These are phyloP conservation scores for Eucalyptus erythrocorys DNA, from an alignment of 345 rosid genomes.

Conservation along the genomic window DNA sequence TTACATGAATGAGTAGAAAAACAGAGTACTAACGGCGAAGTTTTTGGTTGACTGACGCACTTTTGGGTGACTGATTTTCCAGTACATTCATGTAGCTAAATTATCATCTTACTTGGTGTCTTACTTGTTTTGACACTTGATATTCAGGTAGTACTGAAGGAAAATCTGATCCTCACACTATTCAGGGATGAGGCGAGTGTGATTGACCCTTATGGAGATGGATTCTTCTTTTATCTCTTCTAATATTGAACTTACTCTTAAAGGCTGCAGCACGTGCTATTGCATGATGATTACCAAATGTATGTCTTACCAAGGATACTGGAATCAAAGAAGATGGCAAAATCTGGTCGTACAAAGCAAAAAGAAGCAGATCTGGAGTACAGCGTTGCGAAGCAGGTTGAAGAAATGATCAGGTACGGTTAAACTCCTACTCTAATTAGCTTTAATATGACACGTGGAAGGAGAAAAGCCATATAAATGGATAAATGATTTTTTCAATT, in stretches of 20 bases:
- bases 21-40: neutral
- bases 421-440: neutral
- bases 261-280: constrained; percentile 55
- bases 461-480: neutral
- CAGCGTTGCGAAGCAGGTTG: constrained; percentile 98
- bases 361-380: constrained; percentile 94
- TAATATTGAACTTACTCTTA: constrained; percentile 4
- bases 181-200: constrained; percentile 90
- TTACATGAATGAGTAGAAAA: neutral
- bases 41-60: neutral
- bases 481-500: neutral
- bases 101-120: neutral
- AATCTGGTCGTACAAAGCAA: constrained; percentile 90
- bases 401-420: constrained; percentile 86
- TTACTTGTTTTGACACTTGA: neutral
- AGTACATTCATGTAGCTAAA: neutral
- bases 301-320: constrained; percentile 88
- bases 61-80: neutral
- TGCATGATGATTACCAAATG: constrained; percentile 95
- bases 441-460: neutral
- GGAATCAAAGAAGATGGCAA: constrained; percentile 97
- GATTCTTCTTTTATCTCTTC: neutral
- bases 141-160: constrained; percentile 85
- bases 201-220: neutral
- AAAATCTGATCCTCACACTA: constrained; percentile 71